Evolutionary conservation across 1,139 yeast species (phyloP).

Genomic region (Suhomyces maxii): DNA sequence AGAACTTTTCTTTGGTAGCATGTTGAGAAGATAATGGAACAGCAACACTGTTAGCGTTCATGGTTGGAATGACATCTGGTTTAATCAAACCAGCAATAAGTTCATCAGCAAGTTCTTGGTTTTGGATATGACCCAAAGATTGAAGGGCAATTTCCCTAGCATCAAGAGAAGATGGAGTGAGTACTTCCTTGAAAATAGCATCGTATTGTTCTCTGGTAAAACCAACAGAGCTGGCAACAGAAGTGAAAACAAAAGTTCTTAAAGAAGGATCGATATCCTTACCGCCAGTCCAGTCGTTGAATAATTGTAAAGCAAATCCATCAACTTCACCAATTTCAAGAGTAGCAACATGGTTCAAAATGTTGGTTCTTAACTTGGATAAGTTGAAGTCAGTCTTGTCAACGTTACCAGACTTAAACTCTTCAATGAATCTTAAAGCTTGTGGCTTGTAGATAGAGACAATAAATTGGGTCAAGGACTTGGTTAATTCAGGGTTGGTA

Average conservation of each 20-base stretch:
- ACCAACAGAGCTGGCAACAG: constrained; percentile 46
- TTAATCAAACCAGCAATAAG: constrained; percentile 43
- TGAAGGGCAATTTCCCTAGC: constrained; percentile 64
- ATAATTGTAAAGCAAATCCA: constrained; percentile 43
- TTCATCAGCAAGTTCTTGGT: constrained; percentile 32
- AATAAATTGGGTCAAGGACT: constrained; percentile 42
- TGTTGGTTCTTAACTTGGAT: constrained; percentile 50
- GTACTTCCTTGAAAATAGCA: constrained; percentile 49
- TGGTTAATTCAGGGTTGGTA: constrained; percentile 35
- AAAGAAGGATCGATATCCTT: constrained; percentile 53
- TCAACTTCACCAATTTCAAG: constrained; percentile 52
- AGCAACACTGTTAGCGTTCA: constrained; percentile 68
- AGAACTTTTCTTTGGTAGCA: constrained; percentile 48
- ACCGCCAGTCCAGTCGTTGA: constrained; percentile 36
- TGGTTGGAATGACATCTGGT: constrained; percentile 54
- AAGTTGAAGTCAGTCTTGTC: constrained; percentile 43
- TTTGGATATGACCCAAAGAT: constrained; percentile 60
- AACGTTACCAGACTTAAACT: constrained; percentile 21
- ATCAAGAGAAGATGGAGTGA: constrained; percentile 61
- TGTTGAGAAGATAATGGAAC: constrained; percentile 53
- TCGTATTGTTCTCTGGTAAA: constrained; percentile 47
- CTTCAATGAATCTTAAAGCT: constrained; percentile 25
- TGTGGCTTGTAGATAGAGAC: constrained; percentile 42
- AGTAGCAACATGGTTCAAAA: constrained; percentile 54
- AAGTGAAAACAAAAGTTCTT: constrained; percentile 52